These are phyloP conservation scores for Pythium grandisporangium DNA, from an alignment of 352 stramenopile genomes.

Conservation along the genomic window DNA sequence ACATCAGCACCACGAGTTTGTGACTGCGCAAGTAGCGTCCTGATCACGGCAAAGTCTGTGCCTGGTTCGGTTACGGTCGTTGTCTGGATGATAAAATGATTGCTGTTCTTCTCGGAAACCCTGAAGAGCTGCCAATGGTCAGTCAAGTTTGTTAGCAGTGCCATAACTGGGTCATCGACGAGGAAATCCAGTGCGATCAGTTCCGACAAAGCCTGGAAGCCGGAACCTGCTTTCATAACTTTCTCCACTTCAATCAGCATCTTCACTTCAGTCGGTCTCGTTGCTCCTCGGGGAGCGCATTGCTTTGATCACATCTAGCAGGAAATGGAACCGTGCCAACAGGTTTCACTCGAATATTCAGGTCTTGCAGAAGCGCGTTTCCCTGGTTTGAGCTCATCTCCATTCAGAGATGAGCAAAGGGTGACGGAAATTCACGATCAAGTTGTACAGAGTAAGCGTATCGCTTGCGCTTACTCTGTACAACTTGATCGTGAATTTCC, in stretches of 20 bases:
- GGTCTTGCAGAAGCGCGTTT: slow-evolving; percentile 12
- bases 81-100: slow-evolving; percentile 13
- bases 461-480: slow-evolving; percentile 14
- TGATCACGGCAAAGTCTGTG: slow-evolving; percentile 23
- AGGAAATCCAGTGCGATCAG: slow-evolving; percentile 35
- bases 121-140: slow-evolving; percentile 28
- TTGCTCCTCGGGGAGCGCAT: slow-evolving; percentile 20
- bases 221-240: slow-evolving; percentile 10
- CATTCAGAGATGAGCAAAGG: no score
- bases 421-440: no score
- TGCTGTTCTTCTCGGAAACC: slow-evolving; percentile 19
- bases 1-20: slow-evolving; percentile 18
- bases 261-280: slow-evolving; percentile 14
- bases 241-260: slow-evolving; percentile 42
- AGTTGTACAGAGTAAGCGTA: slow-evolving; percentile 25
- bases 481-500: slow-evolving; percentile 7
- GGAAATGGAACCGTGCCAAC: slow-evolving; percentile 12
- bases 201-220: slow-evolving; percentile 27
- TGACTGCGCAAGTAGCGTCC: slow-evolving; percentile 16
- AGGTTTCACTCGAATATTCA: slow-evolving; percentile 17
- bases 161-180: slow-evolving; percentile 20
- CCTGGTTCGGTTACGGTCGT: slow-evolving; percentile 11
- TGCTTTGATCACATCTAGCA: slow-evolving; percentile 5
- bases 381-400: slow-evolving; percentile 10
- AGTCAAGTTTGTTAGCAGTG: slow-evolving; percentile 29